Evolutionary conservation across 1,139 yeast species (phyloP), one percentile per base, ranked within the genome.

Genomic region (Debaryomyces subglobosus): DNA sequence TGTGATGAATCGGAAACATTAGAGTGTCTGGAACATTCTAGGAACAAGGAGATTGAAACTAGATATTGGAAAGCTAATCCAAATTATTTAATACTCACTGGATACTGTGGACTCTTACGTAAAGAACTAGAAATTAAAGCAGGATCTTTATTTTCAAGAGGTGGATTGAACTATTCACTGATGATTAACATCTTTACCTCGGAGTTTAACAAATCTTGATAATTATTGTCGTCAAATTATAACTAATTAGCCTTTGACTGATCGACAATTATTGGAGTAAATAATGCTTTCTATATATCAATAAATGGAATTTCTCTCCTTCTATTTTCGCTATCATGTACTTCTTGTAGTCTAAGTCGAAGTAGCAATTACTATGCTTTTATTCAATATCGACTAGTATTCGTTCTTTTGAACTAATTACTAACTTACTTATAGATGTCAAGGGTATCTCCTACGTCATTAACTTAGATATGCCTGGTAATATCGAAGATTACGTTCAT

Each of bases 391-490:
- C 27, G 32, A 32, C 24, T 44, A 15, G 36, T 42, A 9, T 23
- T 37, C 16, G 30, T 18, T 8, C 9, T 29, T n/a, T 21, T 32
- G 23, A 16, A 25, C 36, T 65, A 68, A 71, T 70, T 69, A 72
- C 79, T 53, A 57, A 54, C 62, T 34, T 46, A 16, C n/a, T 24
- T 43, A 24, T 72, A 91, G 98, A 94, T 76, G 99, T 94, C 73
- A 94, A 94, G 81, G 98, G 97, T 70, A 90, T 94, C 66, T 86
- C 92, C 61, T 86, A 78, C 63, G 99, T 94, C 53, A 81, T 94
- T 67, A 94, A 94, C 84, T 91, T 81, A 66, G 99, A 94, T 71
- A 92, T 92, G 91, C 98, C 99, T 64, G 91, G 91, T 73, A 94
- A 92, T 77, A 89, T 91, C 67, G 99, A 94, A 77, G 98, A 94